A percentile compares a stretch with the other conserved stretches of the same genome.
Evolutionary conservation across 768 basidiomycete species (phyloP).

Genomic region (Suillus spraguei): DNA sequence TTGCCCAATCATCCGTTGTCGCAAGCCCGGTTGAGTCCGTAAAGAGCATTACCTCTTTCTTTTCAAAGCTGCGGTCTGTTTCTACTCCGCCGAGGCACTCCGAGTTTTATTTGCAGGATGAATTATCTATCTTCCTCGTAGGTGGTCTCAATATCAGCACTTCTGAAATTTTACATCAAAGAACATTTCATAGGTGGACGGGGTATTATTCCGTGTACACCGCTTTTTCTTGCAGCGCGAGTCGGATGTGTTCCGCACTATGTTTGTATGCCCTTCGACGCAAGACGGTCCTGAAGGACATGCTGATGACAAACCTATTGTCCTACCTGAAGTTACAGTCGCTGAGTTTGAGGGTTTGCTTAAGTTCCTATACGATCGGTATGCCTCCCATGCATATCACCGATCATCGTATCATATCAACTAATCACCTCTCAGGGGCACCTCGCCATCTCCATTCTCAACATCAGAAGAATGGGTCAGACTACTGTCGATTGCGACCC

Average conservation of each 20-base stretch:
- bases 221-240: conserved; percentile 40
- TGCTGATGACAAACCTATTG: conserved; percentile 36
- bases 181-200: conserved; percentile 34
- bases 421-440: background rate
- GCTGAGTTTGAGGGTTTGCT: conserved; percentile 41
- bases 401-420: background rate
- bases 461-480: conserved; percentile 36
- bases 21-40: conserved; percentile 12
- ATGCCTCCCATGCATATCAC: conserved; percentile 13
- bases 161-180: background rate
- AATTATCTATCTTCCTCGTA: conserved; percentile 22
- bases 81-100: conserved; percentile 14
- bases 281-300: conserved; percentile 32
- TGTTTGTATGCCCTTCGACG: conserved; percentile 36
- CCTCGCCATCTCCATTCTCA: conserved; percentile 12
- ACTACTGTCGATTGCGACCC: conserved; percentile 43
- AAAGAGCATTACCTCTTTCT: conserved; percentile 12
- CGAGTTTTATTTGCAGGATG: conserved; percentile 26
- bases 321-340: conserved; percentile 33
- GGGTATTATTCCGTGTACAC: conserved; percentile 42
- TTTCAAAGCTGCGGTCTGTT: conserved; percentile 8
- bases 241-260: conserved; percentile 40
- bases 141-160: background rate
- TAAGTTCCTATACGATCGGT: conserved; percentile 44
- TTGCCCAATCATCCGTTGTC: conserved; percentile 3